Percentiles rank a stretch among this genome's conserved stretches.
Evolutionary conservation across 2,329 filamentous ascomycete species (phyloP).

Genomic region (Venturia nashicola): DNA sequence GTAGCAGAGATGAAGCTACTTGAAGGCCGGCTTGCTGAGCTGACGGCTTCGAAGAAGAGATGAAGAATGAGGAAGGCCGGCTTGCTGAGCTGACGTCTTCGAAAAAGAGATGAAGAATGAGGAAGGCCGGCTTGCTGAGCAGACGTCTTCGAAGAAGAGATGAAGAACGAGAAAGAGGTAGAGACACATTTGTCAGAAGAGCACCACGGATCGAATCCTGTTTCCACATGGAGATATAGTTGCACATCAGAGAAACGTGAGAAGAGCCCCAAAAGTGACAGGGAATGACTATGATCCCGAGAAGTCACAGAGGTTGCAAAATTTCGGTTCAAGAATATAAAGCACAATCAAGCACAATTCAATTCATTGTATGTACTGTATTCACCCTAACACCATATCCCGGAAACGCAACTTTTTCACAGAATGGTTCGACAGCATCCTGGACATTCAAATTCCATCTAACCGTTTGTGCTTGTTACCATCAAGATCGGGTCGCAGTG

Average conservation of each 20-base stretch:
- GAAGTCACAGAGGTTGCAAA: too few relatives aligned
- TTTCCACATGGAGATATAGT: too few relatives aligned
- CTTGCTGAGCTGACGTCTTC: conserved; percentile 6
- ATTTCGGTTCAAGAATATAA: not conserved
- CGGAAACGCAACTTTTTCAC: too few relatives aligned
- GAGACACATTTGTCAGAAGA: not conserved
- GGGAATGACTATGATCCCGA: too few relatives aligned
- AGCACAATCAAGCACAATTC: not conserved
- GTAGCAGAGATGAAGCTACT: conserved; percentile 7
- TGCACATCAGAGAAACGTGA: too few relatives aligned
- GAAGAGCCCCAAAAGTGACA: too few relatives aligned
- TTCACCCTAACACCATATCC: too few relatives aligned
- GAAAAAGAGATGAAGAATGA: too few relatives aligned
- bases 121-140: conserved; percentile 4
- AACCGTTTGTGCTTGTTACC: not conserved
- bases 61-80: too few relatives aligned
- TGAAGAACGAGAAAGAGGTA: not conserved
- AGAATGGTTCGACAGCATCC: too few relatives aligned
- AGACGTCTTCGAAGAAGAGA: conserved; percentile 2
- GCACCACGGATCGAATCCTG: not conserved
- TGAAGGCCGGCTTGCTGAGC: conserved; percentile 3
- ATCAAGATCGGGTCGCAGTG: not conserved
- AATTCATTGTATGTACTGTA: too few relatives aligned
- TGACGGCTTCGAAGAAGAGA: conserved; percentile 3
- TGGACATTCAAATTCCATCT: too few relatives aligned